Evolutionary conservation across 495 filamentous ascomycete species (phyloP), one percentile per base, ranked within the genome.

Genomic region (Penicillium malachiteum): DNA sequence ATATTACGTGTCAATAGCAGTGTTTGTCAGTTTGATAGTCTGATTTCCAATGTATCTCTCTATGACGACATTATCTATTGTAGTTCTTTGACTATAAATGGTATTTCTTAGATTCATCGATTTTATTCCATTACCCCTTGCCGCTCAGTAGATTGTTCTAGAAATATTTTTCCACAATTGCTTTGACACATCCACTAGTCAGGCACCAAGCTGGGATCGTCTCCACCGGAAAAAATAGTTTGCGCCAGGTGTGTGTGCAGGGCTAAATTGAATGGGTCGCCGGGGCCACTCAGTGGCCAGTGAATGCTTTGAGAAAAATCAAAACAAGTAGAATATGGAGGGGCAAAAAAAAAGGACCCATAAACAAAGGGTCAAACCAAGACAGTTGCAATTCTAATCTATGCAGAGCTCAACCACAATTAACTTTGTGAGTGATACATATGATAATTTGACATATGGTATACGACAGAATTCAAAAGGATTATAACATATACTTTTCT

Each of bases 261-360:
- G 62, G 58, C 55, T 61, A 53, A 56, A 45, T 33, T 6, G 57
- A 44, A 59, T 57, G 48, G 62, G 72, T 75, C 70, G 71, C 71
- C 59, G 57, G 67, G 73, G 68, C 68, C 66, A 68, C 66, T 60
- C 46, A 40, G 50, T 63, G 61, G n/a, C n/a, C n/a, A n/a, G 50
- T 58, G 62, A 54, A 50, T 35, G 43, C 48, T 65, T 62, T 67
- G 47, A 69, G 73, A 46, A 74, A 76, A 76, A 76, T 50, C 73
- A 76, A 72, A 76, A 76, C 68, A 76, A 76, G 68, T 69, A 71
- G 37, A 52, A 3, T 34, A 52, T 14, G 44, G 59, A 65, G 54
- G 59, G 58, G 59, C 31, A n/a, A n/a, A n/a, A n/a, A n/a, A n/a
- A 54, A 11, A 16, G 14, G 48, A 30, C 26, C 50, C 50, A 33